phyloP scores from a whole-genome alignment of 805 yeast species.

The Saccharomyces paradoxus region DNA sequence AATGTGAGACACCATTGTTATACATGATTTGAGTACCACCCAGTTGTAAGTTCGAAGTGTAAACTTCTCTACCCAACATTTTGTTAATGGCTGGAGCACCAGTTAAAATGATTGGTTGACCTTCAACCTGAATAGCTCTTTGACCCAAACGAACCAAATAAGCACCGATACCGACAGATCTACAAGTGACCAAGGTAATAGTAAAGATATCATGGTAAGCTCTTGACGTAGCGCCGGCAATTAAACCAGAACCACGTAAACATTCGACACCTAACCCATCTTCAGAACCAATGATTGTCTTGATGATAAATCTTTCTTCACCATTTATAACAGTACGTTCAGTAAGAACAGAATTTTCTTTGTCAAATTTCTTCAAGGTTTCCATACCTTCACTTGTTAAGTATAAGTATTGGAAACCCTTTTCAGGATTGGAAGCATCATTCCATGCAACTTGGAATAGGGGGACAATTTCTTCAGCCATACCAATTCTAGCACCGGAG shows the following conservation, averaged over 20 bases:
- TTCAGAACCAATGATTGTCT: constrained; percentile 82
- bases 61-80: constrained; percentile 92
- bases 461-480: constrained; percentile 92
- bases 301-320: constrained; percentile 71
- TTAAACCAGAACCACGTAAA: constrained; percentile 94
- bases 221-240: constrained; percentile 97
- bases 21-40: constrained; percentile 99
- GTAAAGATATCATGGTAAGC: constrained; percentile 98
- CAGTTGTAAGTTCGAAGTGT: constrained; percentile 90
- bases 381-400: constrained; percentile 59
- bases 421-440: constrained; percentile 59
- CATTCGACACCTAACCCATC: constrained; percentile 98
- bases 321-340: constrained; percentile 81
- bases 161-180: constrained; percentile 99
- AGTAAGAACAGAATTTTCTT: constrained; percentile 55
- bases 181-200: constrained; percentile 95
- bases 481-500: constrained; percentile 98
- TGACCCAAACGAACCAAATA: constrained; percentile 96
- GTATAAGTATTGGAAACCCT: constrained; percentile 88
- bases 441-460: constrained; percentile 90
- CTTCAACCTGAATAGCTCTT: constrained; percentile 97
- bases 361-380: constrained; percentile 50
- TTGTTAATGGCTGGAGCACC: constrained; percentile 99
- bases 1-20: constrained; percentile 94
- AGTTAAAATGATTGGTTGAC: constrained; percentile 95